Conservation (phyloP, 2,329 filamentous ascomycete species). For the Calonectria hawksworthii region DNA sequence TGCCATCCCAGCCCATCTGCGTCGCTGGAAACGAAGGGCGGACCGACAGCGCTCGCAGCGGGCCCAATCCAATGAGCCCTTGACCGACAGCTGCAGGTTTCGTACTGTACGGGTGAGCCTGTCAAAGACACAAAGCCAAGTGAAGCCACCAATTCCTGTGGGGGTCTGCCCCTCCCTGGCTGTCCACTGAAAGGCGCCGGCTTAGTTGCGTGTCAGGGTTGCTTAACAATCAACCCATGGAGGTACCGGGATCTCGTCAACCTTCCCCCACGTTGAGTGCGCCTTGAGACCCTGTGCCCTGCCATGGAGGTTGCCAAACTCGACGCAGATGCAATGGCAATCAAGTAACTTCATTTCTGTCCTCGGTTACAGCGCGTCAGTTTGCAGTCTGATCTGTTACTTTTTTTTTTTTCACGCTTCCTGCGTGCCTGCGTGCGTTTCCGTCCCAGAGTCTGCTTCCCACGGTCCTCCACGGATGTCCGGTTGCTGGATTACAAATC, state of each 20-base stretch:
- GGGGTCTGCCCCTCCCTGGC: conserved; percentile 10
- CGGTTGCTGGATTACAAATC: conserved; percentile 9
- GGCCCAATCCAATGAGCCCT: conserved; percentile 15
- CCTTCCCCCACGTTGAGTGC: conserved; percentile 32
- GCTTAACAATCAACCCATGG: conserved; percentile 46
- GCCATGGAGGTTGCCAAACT: neutral
- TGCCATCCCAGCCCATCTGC: conserved; percentile 14
- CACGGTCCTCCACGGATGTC: neutral
- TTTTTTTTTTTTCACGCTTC: neutral
- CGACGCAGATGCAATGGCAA: neutral
- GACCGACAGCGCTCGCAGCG: neutral
- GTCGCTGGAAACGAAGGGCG: conserved; percentile 7
- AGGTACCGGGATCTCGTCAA: conserved; percentile 38
- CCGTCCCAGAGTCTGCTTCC: neutral
- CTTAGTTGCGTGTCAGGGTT: conserved; percentile 10
- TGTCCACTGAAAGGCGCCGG: conserved; percentile 18
- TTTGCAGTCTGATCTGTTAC: neutral
- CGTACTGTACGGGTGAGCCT: neutral
- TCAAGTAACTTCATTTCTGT: neutral
- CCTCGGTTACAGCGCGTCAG: neutral
- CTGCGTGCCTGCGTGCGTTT: neutral
- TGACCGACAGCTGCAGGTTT: neutral
- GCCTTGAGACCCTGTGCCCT: neutral
- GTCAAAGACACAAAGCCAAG: neutral
- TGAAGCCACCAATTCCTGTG: conserved; percentile 3